Evolutionary conservation across 2,329 filamentous ascomycete genomes (phyloP), one percentile per base, ranked within the genome.

Genomic region (Aschersonia sp.): DNA sequence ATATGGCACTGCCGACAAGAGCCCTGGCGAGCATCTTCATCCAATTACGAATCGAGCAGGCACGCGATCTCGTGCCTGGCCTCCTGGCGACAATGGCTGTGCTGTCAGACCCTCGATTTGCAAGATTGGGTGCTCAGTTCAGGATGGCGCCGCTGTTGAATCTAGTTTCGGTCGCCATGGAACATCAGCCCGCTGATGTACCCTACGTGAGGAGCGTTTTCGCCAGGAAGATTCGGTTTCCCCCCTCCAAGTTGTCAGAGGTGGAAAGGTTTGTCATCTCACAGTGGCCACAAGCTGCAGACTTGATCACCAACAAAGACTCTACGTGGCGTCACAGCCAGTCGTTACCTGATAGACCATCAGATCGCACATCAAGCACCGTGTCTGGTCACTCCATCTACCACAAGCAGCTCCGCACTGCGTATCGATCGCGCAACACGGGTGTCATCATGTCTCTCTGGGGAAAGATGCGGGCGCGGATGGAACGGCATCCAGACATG

Each of bases 31-130:
- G 59, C 43, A 54, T 66, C 7, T 62, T 66, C 11, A 56, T 59
- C 6, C 59, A 65, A 46, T 59, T 59, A 12, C 49, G 49, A 1
- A 52, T 54, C 2, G 49, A 50, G 3, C 52, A 61, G 41, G 54
- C 59, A 9, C 47, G 46, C 9, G 51, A 54, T 3, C 51, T 65
- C 5, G 42, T 64, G 1, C 59, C 64, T 4, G 58, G 53, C 1
- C 63, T 66, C 12, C 32, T 66, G 37, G 52, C 60, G 9, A 63
- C 63, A 2, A 9, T 63, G 1, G 57, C 60, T 12, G 48, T 64
- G 22, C 43, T 62, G 5, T 61, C 60, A 5, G 62, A 65, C 41
- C 41, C 47, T 12, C 55, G 54, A 40, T 49, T 52, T 2, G 44
- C 55, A 5, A 48, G 49, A 11, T 41, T 44, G 1, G 43, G 40